These are phyloP conservation scores for Blastomyces gilchristii DNA, from an alignment of 2,329 filamentous ascomycete genomes.

Conservation along the genomic window DNA sequence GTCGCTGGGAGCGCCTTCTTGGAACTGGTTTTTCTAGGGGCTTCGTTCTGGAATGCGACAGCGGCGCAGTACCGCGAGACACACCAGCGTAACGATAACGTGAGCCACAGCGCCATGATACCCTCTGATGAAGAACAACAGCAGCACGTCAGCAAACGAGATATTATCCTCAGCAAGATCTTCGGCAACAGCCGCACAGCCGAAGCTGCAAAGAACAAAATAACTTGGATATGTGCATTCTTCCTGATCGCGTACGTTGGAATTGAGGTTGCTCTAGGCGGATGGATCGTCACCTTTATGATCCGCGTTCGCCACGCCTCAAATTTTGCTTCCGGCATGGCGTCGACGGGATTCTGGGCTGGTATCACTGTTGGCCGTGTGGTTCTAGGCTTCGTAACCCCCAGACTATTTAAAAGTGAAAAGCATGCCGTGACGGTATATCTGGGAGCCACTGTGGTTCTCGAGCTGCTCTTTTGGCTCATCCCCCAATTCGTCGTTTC, in stretches of 20 bases:
- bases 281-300: constrained; percentile 84
- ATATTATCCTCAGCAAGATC: constrained; percentile 7
- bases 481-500: constrained; percentile 67
- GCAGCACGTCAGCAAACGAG: background rate
- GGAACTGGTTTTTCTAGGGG: constrained; percentile 43
- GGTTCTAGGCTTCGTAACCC: constrained; percentile 65
- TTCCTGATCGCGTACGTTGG: constrained; percentile 75
- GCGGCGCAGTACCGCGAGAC: constrained; percentile 40
- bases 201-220: constrained; percentile 26
- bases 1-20: constrained; percentile 50
- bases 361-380: constrained; percentile 67
- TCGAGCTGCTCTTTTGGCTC: constrained; percentile 71
- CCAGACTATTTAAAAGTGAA: constrained; percentile 53
- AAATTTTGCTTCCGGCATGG: constrained; percentile 63
- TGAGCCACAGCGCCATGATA: background rate
- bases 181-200: constrained; percentile 18
- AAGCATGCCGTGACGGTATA: constrained; percentile 57
- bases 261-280: constrained; percentile 58
- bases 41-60: constrained; percentile 53
- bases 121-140: constrained; percentile 4
- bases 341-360: constrained; percentile 73
- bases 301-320: constrained; percentile 60
- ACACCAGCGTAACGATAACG: constrained; percentile 28
- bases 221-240: constrained; percentile 60
- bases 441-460: constrained; percentile 50